Conservation (phyloP, 2,329 filamentous ascomycete species). For the Microsporum ferrugineum region DNA sequence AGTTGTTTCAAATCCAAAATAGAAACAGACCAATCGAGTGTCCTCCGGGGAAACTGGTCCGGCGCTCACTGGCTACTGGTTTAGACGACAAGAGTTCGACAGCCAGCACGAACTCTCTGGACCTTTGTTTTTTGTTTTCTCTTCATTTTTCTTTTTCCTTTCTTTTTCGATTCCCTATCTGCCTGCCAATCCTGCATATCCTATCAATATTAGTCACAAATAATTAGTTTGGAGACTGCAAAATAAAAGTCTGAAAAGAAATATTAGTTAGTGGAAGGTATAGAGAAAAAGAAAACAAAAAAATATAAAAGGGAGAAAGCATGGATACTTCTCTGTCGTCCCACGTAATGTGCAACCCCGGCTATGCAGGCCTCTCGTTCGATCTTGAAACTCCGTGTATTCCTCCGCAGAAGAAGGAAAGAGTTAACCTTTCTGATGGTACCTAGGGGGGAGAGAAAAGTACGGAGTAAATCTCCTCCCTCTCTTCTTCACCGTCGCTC, state of each 20-base stretch:
- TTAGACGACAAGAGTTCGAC: not conserved
- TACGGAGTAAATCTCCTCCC: not conserved
- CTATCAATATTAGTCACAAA: not conserved
- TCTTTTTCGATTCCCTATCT: constrained; percentile 1
- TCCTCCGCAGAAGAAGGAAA: not conserved
- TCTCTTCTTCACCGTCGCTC: constrained; percentile 1
- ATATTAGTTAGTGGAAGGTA: not conserved
- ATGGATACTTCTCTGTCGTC: constrained; percentile 1
- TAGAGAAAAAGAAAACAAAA: not conserved
- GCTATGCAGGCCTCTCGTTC: constrained; percentile 1
- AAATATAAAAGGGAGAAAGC: constrained; percentile 1
- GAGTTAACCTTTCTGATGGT: constrained; percentile 1
- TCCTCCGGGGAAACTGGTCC: constrained; percentile 3
- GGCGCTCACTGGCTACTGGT: constrained; percentile 2
- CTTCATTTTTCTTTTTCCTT: not conserved
- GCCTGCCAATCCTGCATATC: not conserved
- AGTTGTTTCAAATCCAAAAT: constrained; percentile 3
- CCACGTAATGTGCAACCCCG: constrained; percentile 4
- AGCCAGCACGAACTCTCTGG: constrained; percentile 1
- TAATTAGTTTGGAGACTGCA: not conserved
- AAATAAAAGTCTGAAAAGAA: not conserved
- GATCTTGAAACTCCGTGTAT: constrained; percentile 2
- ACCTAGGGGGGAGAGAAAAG: not conserved
- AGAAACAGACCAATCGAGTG: constrained; percentile 1
- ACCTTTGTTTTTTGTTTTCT: not conserved